Conservation (phyloP, 495 filamentous ascomycete species). For the Penicillium coffeae region DNA sequence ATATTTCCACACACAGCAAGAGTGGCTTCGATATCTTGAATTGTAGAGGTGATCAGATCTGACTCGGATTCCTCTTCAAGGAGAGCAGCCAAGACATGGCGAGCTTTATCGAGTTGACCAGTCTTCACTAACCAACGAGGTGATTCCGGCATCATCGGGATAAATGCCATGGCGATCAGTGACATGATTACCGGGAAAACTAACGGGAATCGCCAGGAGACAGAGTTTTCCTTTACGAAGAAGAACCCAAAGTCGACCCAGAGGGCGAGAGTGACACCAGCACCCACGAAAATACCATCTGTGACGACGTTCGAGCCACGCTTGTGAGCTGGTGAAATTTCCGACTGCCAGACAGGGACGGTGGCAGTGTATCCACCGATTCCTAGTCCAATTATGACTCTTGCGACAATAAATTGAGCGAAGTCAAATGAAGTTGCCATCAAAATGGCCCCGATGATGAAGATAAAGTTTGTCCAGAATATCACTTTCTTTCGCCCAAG, state of each 20-base stretch:
- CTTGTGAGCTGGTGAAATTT: slow-evolving; percentile 37
- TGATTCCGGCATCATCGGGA: slow-evolving; percentile 58
- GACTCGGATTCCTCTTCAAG: slow-evolving; percentile 22
- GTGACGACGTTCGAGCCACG: slow-evolving; percentile 37
- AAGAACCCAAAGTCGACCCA: slow-evolving; percentile 47
- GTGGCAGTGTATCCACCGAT: slow-evolving; percentile 47
- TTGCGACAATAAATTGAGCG: slow-evolving; percentile 37
- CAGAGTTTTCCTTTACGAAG: slow-evolving; percentile 35
- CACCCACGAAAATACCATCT: slow-evolving; percentile 49
- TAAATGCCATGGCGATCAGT: slow-evolving; percentile 51
- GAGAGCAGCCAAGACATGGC: slow-evolving; percentile 26
- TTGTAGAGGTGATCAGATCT: slow-evolving; percentile 20
- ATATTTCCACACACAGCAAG: slow-evolving; percentile 19
- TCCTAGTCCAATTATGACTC: slow-evolving; percentile 56
- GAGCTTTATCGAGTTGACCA: slow-evolving; percentile 48
- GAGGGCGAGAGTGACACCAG: slow-evolving; percentile 41
- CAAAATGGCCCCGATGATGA: slow-evolving; percentile 35
- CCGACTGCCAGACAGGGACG: slow-evolving; percentile 50
- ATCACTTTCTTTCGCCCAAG: slow-evolving; percentile 29
- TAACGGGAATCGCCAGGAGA: slow-evolving; percentile 49
- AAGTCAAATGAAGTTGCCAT: slow-evolving; percentile 39
- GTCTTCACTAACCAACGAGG: slow-evolving; percentile 55
- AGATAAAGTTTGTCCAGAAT: slow-evolving; percentile 23
- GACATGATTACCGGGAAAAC: slow-evolving; percentile 56
- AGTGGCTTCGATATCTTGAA: slow-evolving; percentile 31